phyloP scores from a whole-genome alignment of 352 stramenopile genomes.

The Pythium folliculosum region DNA sequence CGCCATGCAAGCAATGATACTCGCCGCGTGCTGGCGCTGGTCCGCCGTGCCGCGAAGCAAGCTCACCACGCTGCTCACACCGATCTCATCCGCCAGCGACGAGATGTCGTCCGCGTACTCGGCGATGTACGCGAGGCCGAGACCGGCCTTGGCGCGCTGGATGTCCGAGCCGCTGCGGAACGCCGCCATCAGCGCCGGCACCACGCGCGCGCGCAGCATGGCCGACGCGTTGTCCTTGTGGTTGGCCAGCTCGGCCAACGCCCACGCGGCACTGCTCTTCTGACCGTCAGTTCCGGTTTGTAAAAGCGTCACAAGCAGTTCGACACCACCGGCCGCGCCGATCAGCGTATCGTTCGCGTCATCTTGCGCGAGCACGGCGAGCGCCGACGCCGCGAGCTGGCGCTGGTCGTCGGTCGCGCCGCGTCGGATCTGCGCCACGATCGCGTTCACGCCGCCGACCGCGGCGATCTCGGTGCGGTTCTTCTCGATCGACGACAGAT shows the following conservation, averaged over 20 bases:
- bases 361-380: conserved; percentile 19
- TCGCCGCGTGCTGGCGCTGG: conserved; percentile 11
- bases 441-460: conserved; percentile 10
- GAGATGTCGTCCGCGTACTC: conserved; percentile 1
- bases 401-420: conserved; percentile 15
- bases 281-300: conserved; percentile 6
- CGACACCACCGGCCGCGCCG: conserved; percentile 7
- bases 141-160: conserved; percentile 9
- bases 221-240: conserved; percentile 7
- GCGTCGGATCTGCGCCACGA: conserved; percentile 15
- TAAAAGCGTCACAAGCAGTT: conserved; percentile 12
- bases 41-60: conserved; percentile 8
- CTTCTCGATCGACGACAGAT: conserved; percentile 12
- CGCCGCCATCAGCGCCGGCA: neutral
- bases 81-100: conserved; percentile 6
- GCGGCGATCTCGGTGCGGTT: conserved; percentile 20
- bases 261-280: conserved; percentile 21
- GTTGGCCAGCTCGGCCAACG: conserved; percentile 17
- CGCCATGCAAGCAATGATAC: conserved; percentile 2
- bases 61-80: conserved; percentile 1
- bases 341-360: conserved; percentile 17
- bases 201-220: neutral
- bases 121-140: conserved; percentile 13
- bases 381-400: conserved; percentile 12
- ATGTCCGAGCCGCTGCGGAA: conserved; percentile 18